Evolutionary conservation across 805 yeast species (phyloP), one percentile per base, ranked within the genome.

Genomic region (Hanseniaspora thailandica): DNA sequence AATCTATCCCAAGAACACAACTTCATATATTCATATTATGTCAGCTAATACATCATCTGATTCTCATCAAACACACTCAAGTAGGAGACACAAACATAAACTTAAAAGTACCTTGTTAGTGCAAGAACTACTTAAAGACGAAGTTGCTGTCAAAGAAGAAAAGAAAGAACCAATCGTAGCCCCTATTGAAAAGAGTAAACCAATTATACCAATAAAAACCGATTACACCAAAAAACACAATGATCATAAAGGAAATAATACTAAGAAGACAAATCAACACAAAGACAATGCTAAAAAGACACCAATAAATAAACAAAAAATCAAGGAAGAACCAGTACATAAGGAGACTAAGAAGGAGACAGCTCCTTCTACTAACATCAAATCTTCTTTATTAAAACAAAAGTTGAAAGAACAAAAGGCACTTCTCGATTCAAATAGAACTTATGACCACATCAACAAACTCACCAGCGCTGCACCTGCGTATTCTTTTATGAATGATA

Each of bases 381-480:
- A 40, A 8, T 22, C 34, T 4, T 13, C 39, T 3, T 38, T 48
- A 13, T 35, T 48, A 12, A 31, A 41, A 25, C 40, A 48, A 19
- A 48, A 33, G 20, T 41, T 48, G 12, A 33, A 33, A 22, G 36
- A 50, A 17, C 54, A 43, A 22, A 50, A 43, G 39, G 30, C 23
- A 3, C 30, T 50, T 17, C 38, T 48, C 22, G 20, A 31, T 6
- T 20, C n/a, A 19, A 43, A 43, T 26, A 30, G 46, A n/a, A 43
- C 31, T 26, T 26, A 12, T 17, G 35, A 43, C 46, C 17, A 22
- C 34, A 19, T 43, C 25, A 43, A 43, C 35, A 43, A 43, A n/a
- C 25, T 43, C n/a, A n/a, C 30, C 3, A 30, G 15, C 12, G 23
- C 25, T 8, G 20, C 12, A 2, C 10, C 25, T 5, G 20, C 41